Evolutionary conservation across 371 early-diverging fungal genomes (phyloP), one percentile per base, ranked within the genome.

Genomic region (Lichtheimia corymbifera): DNA sequence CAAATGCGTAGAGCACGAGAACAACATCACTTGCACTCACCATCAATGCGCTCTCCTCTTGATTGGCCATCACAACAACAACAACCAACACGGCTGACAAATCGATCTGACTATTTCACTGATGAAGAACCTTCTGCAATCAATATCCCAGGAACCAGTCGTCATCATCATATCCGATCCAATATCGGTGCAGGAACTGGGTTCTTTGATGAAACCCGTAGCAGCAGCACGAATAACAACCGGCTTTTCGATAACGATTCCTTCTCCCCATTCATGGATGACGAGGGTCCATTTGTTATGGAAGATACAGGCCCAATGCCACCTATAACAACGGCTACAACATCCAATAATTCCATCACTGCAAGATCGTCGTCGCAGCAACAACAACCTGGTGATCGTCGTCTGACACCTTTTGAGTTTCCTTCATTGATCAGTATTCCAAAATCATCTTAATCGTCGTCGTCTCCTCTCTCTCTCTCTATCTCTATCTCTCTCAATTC

Each of bases 231-330:
- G 55, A 24, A 41, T 17, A 40, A 47, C 24, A 59, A 67, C 1
- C n/a, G 47, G 14, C 22, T 47, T 12, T 47, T 47, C 11, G 47
- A 47, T 17, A 58, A 66, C 4, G 73, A 74, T 40, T 71, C 75
- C 5, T 75, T 75, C 53, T 68, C 71, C 28, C 72, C 76, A 5
- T 75, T 72, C 55, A 64, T 15, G 12, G 66, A 65, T 40, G 74
- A 76, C 18, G 80, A 76, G 15, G 73, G 68, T 2, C 74, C 74
- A 51, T 79, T 79, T 43, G 56, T 59, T 43, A 76, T 79, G 76
- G 80, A 79, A 25, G 80, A 79, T 51, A 53, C 70, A 20, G 61
- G 40, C 9, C 24, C 20, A 41, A 44, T 42, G 7, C 22, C 44
- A 56, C 41, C 45, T 24, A 20, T 20, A n/a, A 56, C 57, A 20